Conservation (phyloP, 805 yeast genomes). For the Starmerella bacillaris region DNA sequence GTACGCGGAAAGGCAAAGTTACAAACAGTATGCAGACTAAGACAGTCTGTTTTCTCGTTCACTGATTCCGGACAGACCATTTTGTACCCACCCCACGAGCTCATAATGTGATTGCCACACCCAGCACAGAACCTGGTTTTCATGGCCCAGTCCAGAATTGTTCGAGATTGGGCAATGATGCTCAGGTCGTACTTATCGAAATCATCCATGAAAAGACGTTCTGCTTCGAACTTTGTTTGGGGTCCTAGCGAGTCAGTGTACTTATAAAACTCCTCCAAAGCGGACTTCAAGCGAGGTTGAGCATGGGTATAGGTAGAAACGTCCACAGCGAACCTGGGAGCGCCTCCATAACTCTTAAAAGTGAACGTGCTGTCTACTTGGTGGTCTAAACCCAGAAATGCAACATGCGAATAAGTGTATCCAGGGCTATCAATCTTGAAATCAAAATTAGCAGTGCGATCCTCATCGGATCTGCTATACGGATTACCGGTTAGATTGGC, state of each 20-base stretch:
- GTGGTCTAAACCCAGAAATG: constrained; percentile 37
- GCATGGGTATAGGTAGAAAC: constrained; percentile 14
- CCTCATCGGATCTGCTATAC: constrained; percentile 17
- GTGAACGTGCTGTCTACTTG: constrained; percentile 13
- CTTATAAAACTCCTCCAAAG: constrained; percentile 10
- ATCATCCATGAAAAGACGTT: constrained; percentile 1
- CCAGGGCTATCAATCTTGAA: constrained; percentile 22
- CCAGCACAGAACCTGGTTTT: constrained; percentile 69
- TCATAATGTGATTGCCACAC: constrained; percentile 41
- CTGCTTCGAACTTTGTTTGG: constrained; percentile 1
- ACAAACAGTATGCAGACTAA: constrained; percentile 32
- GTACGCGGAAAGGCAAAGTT: constrained; percentile 84
- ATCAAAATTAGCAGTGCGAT: constrained; percentile 22
- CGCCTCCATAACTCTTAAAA: constrained; percentile 20
- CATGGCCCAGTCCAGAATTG: constrained; percentile 69
- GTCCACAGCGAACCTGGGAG: constrained; percentile 27
- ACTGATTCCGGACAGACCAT: constrained; percentile 21
- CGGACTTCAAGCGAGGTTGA: constrained; percentile 6
- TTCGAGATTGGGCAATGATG: constrained; percentile 60
- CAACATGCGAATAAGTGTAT: constrained; percentile 18
- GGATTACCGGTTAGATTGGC: constrained; percentile 24
- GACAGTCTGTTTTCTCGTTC: constrained; percentile 20
- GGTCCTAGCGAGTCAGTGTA: neutral
- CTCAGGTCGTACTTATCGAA: constrained; percentile 32
- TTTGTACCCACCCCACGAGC: constrained; percentile 28